These are phyloP conservation scores for Laguncularia racemosa DNA, from an alignment of 345 rosid genomes.

Conservation along the genomic window DNA sequence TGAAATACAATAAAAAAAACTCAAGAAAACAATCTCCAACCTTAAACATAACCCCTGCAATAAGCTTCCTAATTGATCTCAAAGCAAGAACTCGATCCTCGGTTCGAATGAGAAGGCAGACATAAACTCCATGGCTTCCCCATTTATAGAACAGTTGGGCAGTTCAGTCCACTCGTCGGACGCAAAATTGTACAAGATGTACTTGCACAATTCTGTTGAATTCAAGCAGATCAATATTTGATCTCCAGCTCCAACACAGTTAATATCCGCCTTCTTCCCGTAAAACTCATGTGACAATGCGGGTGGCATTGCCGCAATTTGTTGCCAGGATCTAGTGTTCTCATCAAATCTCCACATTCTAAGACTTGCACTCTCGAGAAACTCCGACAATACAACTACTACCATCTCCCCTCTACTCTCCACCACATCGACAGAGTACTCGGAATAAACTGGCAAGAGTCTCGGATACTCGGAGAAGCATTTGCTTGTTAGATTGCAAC, in stretches of 20 bases:
- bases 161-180: slow-evolving; percentile 56
- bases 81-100: slow-evolving; percentile 36
- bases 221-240: slow-evolving; percentile 65
- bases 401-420: slow-evolving; percentile 64
- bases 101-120: slow-evolving; percentile 87
- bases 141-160: slow-evolving; percentile 39
- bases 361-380: slow-evolving; percentile 70
- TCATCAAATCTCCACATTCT: slow-evolving; percentile 71
- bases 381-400: slow-evolving; percentile 64
- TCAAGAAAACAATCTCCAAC: too few species aligned
- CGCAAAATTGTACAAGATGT: slow-evolving; percentile 39
- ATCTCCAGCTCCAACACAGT: slow-evolving; percentile 68
- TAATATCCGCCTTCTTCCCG: slow-evolving; percentile 68
- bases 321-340: slow-evolving; percentile 42
- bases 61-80: too few species aligned
- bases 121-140: slow-evolving; percentile 59
- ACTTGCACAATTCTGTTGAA: slow-evolving; percentile 47
- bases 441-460: slow-evolving; percentile 55
- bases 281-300: slow-evolving; percentile 72
- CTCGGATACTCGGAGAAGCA: slow-evolving; percentile 65
- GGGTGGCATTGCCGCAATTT: slow-evolving; percentile 67
- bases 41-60: too few species aligned
- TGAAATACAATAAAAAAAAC: too few species aligned
- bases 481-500: slow-evolving; percentile 46
- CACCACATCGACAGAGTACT: slow-evolving; percentile 81